phyloP scores from a whole-genome alignment of 2,329 filamentous ascomycete genomes.

The Aspergillus japonicus region DNA sequence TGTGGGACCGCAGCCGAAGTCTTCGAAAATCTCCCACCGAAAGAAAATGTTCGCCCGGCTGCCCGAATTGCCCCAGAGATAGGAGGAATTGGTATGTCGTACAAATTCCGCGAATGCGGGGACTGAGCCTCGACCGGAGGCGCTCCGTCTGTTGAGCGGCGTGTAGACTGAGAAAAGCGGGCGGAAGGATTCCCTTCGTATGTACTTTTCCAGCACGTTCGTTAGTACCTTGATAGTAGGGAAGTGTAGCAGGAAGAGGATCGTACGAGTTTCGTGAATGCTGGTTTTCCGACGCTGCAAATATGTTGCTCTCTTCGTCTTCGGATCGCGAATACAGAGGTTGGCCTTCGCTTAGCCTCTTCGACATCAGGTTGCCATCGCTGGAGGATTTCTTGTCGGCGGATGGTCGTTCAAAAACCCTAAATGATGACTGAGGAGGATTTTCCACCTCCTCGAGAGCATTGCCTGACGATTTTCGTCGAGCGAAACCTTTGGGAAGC shows the following conservation, averaged over 20 bases:
- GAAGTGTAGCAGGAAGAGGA: conserved; percentile 9
- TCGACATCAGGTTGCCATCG: conserved; percentile 37
- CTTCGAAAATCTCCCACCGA: conserved; percentile 46
- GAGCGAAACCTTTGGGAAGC: conserved; percentile 53
- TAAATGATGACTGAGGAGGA: conserved; percentile 49
- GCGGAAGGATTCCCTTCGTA: conserved; percentile 51
- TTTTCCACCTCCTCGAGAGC: conserved; percentile 49
- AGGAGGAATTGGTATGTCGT: conserved; percentile 45
- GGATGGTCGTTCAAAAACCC: conserved; percentile 53
- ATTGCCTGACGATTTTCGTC: conserved; percentile 57
- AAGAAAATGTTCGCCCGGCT: conserved; percentile 55
- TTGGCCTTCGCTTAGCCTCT: conserved; percentile 35
- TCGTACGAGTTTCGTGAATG: conserved; percentile 40
- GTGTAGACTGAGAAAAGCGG: conserved; percentile 56
- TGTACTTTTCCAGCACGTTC: conserved; percentile 45
- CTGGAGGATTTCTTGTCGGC: conserved; percentile 46
- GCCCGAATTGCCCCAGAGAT: conserved; percentile 45
- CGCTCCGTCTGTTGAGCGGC: conserved; percentile 53
- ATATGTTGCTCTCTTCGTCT: conserved; percentile 40
- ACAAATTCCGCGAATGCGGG: conserved; percentile 38
- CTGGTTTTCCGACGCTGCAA: conserved; percentile 34
- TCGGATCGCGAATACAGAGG: conserved; percentile 37
- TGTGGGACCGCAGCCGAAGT: conserved; percentile 24
- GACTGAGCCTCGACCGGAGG: conserved; percentile 40
- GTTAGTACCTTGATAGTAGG: conserved; percentile 12